A percentile compares a stretch with the other conserved stretches of the same genome.
These are phyloP conservation scores for Mycosarcoma mackinlayi DNA, from an alignment of 1,284 basidiomycete genomes.

Conservation along the genomic window DNA sequence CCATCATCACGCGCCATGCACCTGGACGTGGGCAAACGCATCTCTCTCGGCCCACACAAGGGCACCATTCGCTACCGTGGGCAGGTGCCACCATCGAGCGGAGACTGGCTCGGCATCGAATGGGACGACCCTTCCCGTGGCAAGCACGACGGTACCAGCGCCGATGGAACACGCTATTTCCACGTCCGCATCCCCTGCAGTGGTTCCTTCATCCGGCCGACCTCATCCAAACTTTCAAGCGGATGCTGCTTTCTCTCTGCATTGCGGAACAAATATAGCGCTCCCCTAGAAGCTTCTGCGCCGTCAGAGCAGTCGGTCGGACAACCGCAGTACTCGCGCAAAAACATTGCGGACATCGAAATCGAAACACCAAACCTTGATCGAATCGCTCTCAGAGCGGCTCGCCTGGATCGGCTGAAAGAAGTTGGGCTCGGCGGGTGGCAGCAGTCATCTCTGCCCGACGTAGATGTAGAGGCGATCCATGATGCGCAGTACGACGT, in stretches of 20 bases:
- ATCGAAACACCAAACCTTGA: constrained; percentile 87
- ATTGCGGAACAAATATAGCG: constrained; percentile 69
- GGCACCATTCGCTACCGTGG: constrained; percentile 79
- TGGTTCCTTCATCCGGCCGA: constrained; percentile 57
- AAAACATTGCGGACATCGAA: constrained; percentile 72
- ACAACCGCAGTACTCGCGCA: constrained; percentile 71
- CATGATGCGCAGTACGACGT: constrained; percentile 66
- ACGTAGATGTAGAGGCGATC: constrained; percentile 11
- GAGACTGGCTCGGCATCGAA: constrained; percentile 90
- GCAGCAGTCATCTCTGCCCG: constrained; percentile 13
- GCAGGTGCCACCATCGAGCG: constrained; percentile 75
- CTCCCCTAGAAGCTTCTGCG: constrained; percentile 6
- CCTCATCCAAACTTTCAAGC: constrained; percentile 39
- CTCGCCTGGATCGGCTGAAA: constrained; percentile 76
- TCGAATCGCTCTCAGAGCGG: constrained; percentile 79
- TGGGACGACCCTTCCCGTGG: constrained; percentile 88
- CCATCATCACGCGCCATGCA: constrained; percentile 8
- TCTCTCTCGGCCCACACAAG: constrained; percentile 45
- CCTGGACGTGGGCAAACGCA: constrained; percentile 39
- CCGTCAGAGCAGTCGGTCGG: background rate
- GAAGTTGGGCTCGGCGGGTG: constrained; percentile 80
- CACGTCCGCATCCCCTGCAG: constrained; percentile 39
- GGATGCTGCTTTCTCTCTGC: constrained; percentile 78
- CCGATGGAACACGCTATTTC: constrained; percentile 84
- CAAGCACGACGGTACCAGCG: constrained; percentile 82